Base-by-base conservation (phyloP, 768 basidiomycete genomes). In the Neoboletus subvelutipes region DNA sequence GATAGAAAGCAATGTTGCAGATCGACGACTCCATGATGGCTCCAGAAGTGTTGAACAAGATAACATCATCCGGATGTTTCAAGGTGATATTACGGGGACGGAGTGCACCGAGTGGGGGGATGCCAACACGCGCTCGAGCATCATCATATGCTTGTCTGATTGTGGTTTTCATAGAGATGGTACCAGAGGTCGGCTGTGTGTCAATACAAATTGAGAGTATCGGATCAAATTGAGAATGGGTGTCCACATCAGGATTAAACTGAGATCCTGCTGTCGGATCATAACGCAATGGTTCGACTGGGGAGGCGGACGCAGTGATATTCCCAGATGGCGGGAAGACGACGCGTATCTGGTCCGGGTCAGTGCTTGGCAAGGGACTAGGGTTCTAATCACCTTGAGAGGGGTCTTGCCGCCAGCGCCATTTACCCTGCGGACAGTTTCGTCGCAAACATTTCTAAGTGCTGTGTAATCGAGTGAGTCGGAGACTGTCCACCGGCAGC, bases 1-100 rank as follows among this genome's bases (percentile, higher is more conserved):
- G 83, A 60, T 78, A 80, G 57, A 92, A 80, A 2, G 89, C 87
- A 51, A 92, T 71, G 61, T 92, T 93, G 68, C 79, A 85, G 45
- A 88, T 83, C 31, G 86, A 83, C 1, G 87, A 76, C 66, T 93
- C 90, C 45, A 79, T 88, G 52, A 89, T 67, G 18, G 74, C 64
- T 2, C 73, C 72, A 2, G 75, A 66, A 0, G 75, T 39, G 62
- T 86, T 86, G 74, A 82, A 84, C 52, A 93, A 68, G 28, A 93
- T 68, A 3, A 92, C 84, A 62, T 93, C 91, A 17, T 69, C 66
- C 0, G 69, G 66, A 36, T 71, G 64, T 39, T 66, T 54, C 15
- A 29, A 28, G 10, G 51, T 28, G 22, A 33, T 42, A 12, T 52
- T 40, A 36, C 2, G 34, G 11, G 45, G 17, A 31, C 40, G 48